These are phyloP conservation scores for Alternaria postmessia DNA, from an alignment of 2,329 filamentous ascomycete genomes.

Conservation along the genomic window DNA sequence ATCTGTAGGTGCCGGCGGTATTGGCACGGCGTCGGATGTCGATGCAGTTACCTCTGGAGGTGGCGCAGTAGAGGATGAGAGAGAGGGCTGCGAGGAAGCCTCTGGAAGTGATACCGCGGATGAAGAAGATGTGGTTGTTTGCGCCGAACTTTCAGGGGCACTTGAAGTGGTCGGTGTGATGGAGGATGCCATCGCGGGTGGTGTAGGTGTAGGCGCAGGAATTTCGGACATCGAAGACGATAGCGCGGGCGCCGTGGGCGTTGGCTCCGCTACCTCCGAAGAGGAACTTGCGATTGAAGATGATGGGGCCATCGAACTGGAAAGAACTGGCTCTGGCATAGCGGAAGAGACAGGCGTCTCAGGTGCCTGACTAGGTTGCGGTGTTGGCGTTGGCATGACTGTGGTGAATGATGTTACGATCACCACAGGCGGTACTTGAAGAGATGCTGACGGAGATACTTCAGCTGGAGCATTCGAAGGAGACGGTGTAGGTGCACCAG, in stretches of 20 bases:
- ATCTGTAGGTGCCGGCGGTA: conserved; percentile 4
- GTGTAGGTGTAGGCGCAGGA: not conserved
- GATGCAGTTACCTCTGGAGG: not conserved
- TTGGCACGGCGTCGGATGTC: not conserved
- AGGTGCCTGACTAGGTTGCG: conserved; percentile 10
- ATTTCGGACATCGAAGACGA: not conserved
- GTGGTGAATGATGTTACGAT: conserved; percentile 45
- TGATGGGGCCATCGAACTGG: not conserved
- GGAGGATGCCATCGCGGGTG: not conserved
- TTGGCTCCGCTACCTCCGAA: not conserved
- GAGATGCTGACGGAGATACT: conserved; percentile 21
- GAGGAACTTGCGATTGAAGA: not conserved
- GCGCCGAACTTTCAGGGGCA: conserved; percentile 3
- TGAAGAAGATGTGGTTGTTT: not conserved
- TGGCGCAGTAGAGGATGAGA: not conserved
- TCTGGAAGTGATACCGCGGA: not conserved
- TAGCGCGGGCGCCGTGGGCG: not conserved
- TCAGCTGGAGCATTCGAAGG: conserved; percentile 16
- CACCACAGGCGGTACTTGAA: conserved; percentile 37
- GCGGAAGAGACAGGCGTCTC: conserved; percentile 7
- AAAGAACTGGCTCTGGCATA: not conserved
- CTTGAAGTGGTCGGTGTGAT: not conserved
- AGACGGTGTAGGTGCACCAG: not conserved
- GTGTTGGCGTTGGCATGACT: conserved; percentile 18
- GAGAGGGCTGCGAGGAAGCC: not conserved